phyloP scores from a whole-genome alignment of 202 grass and related monocot species.

The Setaria italica region DNA sequence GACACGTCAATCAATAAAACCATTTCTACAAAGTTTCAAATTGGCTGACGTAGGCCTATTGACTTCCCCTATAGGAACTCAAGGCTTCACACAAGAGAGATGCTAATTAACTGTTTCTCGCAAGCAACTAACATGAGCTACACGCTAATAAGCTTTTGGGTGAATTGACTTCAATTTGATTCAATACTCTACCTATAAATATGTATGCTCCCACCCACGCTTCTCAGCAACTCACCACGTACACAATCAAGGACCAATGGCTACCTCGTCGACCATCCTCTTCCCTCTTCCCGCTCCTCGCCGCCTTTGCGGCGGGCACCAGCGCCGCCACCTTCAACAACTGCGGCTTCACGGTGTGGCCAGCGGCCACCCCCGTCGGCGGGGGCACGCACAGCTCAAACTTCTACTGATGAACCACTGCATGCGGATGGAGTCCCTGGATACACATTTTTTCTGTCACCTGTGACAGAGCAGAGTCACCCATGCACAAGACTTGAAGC shows the following conservation, averaged over 20 bases:
- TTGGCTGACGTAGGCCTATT: not conserved
- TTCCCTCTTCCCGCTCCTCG: not conserved
- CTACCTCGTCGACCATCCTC: not conserved
- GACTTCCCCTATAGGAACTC: no score
- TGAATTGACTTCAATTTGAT: no score
- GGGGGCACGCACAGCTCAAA: constrained; percentile 24
- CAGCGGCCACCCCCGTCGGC: constrained; percentile 32
- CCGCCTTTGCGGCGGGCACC: not conserved
- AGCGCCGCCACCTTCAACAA: constrained; percentile 56
- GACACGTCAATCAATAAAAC: not conserved
- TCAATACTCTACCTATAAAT: not conserved
- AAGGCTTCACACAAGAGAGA: no score
- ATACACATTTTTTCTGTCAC: no score
- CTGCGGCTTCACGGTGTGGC: constrained; percentile 52
- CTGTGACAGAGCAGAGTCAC: no score
- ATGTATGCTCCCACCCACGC: not conserved
- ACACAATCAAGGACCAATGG: not conserved
- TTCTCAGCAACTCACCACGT: no score
- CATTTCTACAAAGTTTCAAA: not conserved
- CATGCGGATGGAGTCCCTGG: no score
- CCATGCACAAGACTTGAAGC: no score
- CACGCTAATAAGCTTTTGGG: no score
- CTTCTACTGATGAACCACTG: no score
- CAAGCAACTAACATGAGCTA: no score
- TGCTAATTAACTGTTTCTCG: no score